Conservation (phyloP, 2,329 filamentous ascomycete species). For the Aplosporella prunicola region DNA sequence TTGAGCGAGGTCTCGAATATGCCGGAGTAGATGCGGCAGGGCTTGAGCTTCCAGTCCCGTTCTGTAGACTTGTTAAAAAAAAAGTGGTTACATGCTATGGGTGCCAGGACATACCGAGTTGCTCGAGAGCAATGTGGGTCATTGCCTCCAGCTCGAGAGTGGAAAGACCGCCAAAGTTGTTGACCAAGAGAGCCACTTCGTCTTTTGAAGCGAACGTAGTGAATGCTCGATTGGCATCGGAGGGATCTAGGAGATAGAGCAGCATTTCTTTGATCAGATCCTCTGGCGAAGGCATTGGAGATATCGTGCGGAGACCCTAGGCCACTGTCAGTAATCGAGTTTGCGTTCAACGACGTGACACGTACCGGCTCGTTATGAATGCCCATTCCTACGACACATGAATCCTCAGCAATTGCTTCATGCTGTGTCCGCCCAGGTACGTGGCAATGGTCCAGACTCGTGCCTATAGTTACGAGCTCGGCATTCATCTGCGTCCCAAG, state of each 20-base stretch:
- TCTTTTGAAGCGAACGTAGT: conserved; percentile 38
- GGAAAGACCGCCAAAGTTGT: conserved; percentile 42
- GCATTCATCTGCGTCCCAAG: conserved; percentile 36
- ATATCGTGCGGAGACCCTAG: conserved; percentile 36
- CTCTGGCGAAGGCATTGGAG: conserved; percentile 40
- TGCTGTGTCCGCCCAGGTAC: conserved; percentile 44
- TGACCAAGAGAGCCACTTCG: conserved; percentile 38
- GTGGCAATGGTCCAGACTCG: conserved; percentile 44
- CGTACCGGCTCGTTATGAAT: conserved; percentile 44
- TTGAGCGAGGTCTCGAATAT: conserved; percentile 47
- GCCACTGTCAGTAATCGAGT: neutral
- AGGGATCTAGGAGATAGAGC: conserved; percentile 38
- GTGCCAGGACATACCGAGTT: conserved; percentile 22
- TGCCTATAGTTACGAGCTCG: conserved; percentile 42
- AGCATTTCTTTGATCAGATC: conserved; percentile 41
- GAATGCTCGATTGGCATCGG: conserved; percentile 40
- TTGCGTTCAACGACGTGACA: too few species aligned
- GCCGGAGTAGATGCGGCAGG: conserved; percentile 38
- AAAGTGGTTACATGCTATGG: too few species aligned
- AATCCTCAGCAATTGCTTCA: conserved; percentile 34
- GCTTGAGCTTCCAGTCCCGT: conserved; percentile 40
- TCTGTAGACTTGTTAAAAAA: too few species aligned
- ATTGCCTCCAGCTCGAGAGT: conserved; percentile 41
- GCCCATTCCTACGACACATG: conserved; percentile 37
- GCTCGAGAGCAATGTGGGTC: conserved; percentile 32